phyloP scores from a whole-genome alignment of 768 basidiomycete genomes.

The Leccinum uliginosum region DNA sequence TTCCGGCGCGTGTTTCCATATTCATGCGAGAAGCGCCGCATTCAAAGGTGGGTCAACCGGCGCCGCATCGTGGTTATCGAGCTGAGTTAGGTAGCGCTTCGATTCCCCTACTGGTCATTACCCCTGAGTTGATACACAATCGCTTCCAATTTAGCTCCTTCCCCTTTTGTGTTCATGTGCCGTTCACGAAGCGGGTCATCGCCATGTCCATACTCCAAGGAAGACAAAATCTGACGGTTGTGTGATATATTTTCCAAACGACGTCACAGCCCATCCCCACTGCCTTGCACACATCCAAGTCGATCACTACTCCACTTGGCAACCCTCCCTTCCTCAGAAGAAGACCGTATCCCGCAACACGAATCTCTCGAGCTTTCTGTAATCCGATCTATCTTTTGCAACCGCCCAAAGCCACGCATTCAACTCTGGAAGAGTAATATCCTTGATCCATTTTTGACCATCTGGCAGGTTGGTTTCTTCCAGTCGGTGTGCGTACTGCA shows the following conservation, averaged over 20 bases:
- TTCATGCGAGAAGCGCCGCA: constrained; percentile 7
- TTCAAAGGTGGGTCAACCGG: constrained; percentile 1
- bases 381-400: constrained; percentile 74
- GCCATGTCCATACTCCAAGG: background rate
- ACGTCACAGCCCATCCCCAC: background rate
- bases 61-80: constrained; percentile 5
- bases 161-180: background rate
- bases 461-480: constrained; percentile 18
- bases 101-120: constrained; percentile 8
- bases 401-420: constrained; percentile 83
- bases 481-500: constrained; percentile 44
- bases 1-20: constrained; percentile 2
- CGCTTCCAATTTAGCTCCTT: constrained; percentile 7
- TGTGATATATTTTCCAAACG: background rate
- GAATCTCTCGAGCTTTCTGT: constrained; percentile 61
- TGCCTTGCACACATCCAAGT: background rate
- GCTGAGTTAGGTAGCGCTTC: background rate
- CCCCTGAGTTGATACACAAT: constrained; percentile 1
- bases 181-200: background rate
- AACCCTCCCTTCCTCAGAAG: constrained; percentile 41
- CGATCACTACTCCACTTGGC: background rate
- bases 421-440: constrained; percentile 55
- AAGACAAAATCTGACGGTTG: background rate
- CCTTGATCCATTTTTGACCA: constrained; percentile 46
- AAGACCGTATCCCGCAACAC: constrained; percentile 62